Evolutionary conservation across 1,139 yeast species (phyloP), one percentile per base, ranked within the genome.

Genomic region (Hansenula lynferdii): DNA sequence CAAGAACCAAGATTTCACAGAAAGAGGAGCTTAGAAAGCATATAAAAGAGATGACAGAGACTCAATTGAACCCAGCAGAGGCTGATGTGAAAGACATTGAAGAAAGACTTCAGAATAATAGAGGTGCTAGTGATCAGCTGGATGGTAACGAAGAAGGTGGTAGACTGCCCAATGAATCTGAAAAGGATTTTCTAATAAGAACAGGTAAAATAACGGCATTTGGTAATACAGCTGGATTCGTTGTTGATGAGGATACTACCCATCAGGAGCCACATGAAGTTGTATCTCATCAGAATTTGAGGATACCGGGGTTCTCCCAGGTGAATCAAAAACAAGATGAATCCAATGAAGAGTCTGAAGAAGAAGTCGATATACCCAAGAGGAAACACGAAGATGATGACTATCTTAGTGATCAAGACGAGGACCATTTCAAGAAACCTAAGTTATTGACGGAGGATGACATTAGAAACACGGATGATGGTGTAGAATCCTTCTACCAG

Each of bases 201-300:
- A 90, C 90, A 0, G 99, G 99, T 30, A 82, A 87, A 57, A 79
- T 89, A 41, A 92, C 99, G 0, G 98, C 98, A 0, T 92, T 92
- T 66, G 95, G 97, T 10, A 78, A 77, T 31, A 68, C 77, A 16
- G 69, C 72, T 27, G 77, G 74, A 6, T 85, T 85, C 47, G 58
- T 60, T 6, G 36, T 61, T 8, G 67, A 62, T 6, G 56, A 49
- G 15, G 66, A 62, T 21, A 52, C 44, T 10, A 48, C 47, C 4
- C 48, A 41, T 8, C 35, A 30, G 2, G 50, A 40, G 6, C 42
- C 47, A 8, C 43, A 29, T 8, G 45, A 45, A 8, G 37, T 39
- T 2, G 48, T 43, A 2, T 56, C 75, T 28, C 77, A 72, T 44
- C 70, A 67, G 44, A 58, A 69, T 35, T 53, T 74, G 20, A 51